phyloP scores from a whole-genome alignment of 208 protist species.

The Crithidia acanthocephali region DNA sequence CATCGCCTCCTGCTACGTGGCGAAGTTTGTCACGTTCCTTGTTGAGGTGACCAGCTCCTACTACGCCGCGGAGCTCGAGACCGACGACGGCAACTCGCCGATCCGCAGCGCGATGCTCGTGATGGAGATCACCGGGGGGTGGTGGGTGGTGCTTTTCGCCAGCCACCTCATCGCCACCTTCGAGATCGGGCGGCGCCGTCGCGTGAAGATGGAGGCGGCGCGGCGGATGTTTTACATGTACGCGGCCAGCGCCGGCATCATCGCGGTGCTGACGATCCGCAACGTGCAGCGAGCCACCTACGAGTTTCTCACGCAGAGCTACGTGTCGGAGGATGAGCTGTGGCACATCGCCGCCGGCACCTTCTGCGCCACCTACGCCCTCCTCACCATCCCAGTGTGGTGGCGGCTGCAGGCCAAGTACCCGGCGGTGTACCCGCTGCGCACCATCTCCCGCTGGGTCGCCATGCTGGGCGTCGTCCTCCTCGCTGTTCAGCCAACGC shows the following conservation, averaged over 20 bases:
- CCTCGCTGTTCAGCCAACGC: slow-evolving; percentile 55
- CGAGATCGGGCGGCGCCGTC: slow-evolving; percentile 48
- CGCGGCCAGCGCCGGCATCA: slow-evolving; percentile 30
- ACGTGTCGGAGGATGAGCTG: slow-evolving; percentile 55
- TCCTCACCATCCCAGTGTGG: slow-evolving; percentile 69
- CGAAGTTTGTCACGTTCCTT: slow-evolving; percentile 79
- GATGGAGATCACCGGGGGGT: slow-evolving; percentile 44
- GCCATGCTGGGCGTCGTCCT: slow-evolving; percentile 47
- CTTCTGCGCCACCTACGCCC: slow-evolving; percentile 48
- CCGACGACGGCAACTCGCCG: slow-evolving; percentile 8
- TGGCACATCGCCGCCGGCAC: slow-evolving; percentile 65
- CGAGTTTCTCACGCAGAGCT: slow-evolving; percentile 84
- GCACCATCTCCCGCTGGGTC: slow-evolving; percentile 25
- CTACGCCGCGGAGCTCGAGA: slow-evolving; percentile 55
- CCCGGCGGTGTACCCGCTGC: slow-evolving; percentile 21
- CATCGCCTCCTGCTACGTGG: slow-evolving; percentile 74
- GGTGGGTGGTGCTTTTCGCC: slow-evolving; percentile 62
- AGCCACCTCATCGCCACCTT: slow-evolving; percentile 60
- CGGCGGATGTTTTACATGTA: slow-evolving; percentile 40
- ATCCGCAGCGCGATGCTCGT: slow-evolving; percentile 15
- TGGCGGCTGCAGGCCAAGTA: slow-evolving; percentile 47
- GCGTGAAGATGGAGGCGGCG: slow-evolving; percentile 43
- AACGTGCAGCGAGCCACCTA: slow-evolving; percentile 84
- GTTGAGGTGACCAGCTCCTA: slow-evolving; percentile 76
- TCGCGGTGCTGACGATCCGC: slow-evolving; percentile 61